These are phyloP conservation scores for Mediolabrus comicus DNA, from an alignment of 108 stramenopile species.

Conservation along the genomic window DNA sequence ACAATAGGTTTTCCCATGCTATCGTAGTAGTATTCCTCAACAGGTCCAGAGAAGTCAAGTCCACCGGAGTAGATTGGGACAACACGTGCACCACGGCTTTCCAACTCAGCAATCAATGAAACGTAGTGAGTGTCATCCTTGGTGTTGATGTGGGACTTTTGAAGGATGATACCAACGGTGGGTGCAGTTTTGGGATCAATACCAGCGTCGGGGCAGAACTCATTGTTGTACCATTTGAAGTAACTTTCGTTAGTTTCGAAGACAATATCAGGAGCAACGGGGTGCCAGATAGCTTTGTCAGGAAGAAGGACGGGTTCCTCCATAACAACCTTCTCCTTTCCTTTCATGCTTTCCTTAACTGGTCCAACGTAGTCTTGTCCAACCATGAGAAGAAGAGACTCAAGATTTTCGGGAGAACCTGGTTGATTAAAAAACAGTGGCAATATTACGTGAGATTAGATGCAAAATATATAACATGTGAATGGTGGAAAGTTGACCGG, in stretches of 20 bases:
- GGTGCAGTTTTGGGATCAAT: conserved; percentile 88
- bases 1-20: conserved; percentile 76
- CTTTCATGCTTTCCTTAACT: conserved; percentile 75
- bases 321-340: conserved; percentile 75
- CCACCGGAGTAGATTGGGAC: conserved; percentile 94
- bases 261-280: conserved; percentile 89
- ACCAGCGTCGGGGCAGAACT: conserved; percentile 93
- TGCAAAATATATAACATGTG: conserved; percentile 1
- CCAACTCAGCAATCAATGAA: conserved; percentile 92
- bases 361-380: conserved; percentile 90
- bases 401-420: conserved; percentile 91
- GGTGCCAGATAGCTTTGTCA: conserved; percentile 98
- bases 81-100: conserved; percentile 91
- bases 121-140: conserved; percentile 98
- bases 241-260: conserved; percentile 87
- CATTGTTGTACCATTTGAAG: conserved; percentile 93
- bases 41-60: conserved; percentile 95
- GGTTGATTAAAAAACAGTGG: neutral
- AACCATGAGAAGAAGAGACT: conserved; percentile 90
- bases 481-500: neutral
- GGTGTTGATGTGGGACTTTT: conserved; percentile 98
- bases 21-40: conserved; percentile 93
- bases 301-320: conserved; percentile 93
- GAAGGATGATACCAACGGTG: conserved; percentile 91
- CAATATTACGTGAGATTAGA: conserved; percentile 1